Evolutionary conservation across 106 monocot genomes (phyloP), one percentile per base, ranked within the genome.

Genomic region (Apostasia shenzhenica): DNA sequence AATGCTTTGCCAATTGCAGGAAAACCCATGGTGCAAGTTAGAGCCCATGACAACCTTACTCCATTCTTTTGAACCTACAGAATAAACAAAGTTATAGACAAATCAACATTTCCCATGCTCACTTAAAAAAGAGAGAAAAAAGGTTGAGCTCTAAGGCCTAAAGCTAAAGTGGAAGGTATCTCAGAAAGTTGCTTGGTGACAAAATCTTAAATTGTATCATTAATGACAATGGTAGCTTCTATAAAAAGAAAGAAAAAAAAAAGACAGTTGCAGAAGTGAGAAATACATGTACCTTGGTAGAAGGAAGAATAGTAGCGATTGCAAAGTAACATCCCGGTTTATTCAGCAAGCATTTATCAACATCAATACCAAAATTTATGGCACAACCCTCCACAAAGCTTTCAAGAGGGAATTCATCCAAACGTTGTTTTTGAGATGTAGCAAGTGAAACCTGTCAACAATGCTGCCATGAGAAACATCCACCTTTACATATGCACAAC

Each of bases 1-100:
- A 95, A 14, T 6, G 49, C 38, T 53, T 55, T 76, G 42, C 86
- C 92, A 6, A 47, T 3, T 58, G 52, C 64, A 69, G 95, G 88
- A 69, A 73, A 81, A 55, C 88, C 91, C 86, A 92, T 78, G 1
- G 81, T 79, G 67, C 82, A 88, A 43, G 84, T 73, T 59, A 95
- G 79, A 55, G 67, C 76, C 89, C 85, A 86, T 51, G 92, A 81
- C 47, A 95, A 78, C 67, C 66, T 82, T 42, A 83, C 82, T 65
- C 75, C 84, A 81, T 86, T 76, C 75, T 92, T 95, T 45, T 81
- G 55, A 66, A 89, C 76, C 92, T 95, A 69, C 10, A 65, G 58
- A 72, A 48, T 45, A 4, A 45, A 45, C 62, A 62, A 5, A 56
- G 14, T n/a, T 56, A 14, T 42, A 41, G 57, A 3, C 13, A 3